These are phyloP conservation scores for Leishmania major DNA, from an alignment of 208 protist genomes.

Conservation along the genomic window DNA sequence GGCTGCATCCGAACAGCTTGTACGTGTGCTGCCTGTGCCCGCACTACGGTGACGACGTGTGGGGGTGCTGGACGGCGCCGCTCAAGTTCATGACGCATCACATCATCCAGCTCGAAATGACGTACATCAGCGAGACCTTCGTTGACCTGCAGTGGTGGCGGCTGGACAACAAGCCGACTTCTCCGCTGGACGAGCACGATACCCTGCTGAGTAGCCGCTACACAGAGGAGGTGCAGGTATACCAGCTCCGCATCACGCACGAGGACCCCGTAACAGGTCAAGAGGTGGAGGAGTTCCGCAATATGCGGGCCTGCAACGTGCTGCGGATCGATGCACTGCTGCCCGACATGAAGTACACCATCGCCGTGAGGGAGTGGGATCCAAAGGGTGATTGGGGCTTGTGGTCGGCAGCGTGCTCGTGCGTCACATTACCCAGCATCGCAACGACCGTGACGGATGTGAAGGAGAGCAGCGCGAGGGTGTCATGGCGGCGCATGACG, in stretches of 20 bases:
- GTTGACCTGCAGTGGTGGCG: conserved; percentile 92
- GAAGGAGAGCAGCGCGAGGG: conserved; percentile 76
- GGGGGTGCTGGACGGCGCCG: conserved; percentile 83
- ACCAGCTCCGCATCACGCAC: conserved; percentile 78
- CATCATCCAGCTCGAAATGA: conserved; percentile 88
- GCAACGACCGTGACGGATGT: conserved; percentile 57
- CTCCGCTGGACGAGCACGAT: conserved; percentile 51
- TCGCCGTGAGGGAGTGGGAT: conserved; percentile 91
- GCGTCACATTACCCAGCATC: conserved; percentile 84
- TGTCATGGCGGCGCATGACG: conserved; percentile 69
- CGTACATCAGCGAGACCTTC: conserved; percentile 88
- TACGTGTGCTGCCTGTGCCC: conserved; percentile 84
- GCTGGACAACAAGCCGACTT: conserved; percentile 76
- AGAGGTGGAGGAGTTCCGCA: conserved; percentile 67
- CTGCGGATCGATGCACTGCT: conserved; percentile 80
- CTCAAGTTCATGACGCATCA: conserved; percentile 93
- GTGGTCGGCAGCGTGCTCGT: conserved; percentile 82
- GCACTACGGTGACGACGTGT: conserved; percentile 76
- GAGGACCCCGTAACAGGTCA: conserved; percentile 54
- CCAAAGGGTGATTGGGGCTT: conserved; percentile 88
- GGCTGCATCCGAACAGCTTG: conserved; percentile 80
- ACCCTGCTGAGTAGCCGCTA: conserved; percentile 59
- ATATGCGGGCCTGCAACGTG: conserved; percentile 73
- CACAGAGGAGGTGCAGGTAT: conserved; percentile 66
- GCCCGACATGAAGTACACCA: conserved; percentile 89